phyloP scores from a whole-genome alignment of 768 basidiomycete species.

The Rhodosporidiobolus odoratus region DNA sequence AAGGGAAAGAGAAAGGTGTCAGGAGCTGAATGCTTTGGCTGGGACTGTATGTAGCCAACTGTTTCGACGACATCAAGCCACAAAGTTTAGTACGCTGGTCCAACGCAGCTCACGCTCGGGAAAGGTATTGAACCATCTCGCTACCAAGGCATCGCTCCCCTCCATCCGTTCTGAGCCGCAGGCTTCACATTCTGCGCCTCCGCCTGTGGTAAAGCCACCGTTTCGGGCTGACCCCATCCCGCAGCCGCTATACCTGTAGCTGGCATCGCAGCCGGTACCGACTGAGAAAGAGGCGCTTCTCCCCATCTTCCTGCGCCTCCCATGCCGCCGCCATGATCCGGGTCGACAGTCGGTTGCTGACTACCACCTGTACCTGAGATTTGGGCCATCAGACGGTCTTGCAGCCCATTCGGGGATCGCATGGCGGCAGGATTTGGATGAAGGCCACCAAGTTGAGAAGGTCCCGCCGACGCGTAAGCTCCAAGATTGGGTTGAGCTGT shows the following conservation, averaged over 20 bases:
- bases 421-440: too few relatives aligned
- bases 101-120: too few relatives aligned
- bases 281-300: neutral
- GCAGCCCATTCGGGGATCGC: neutral
- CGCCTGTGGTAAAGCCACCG: too few relatives aligned
- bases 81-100: too few relatives aligned
- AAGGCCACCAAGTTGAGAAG: neutral
- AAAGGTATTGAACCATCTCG: too few relatives aligned
- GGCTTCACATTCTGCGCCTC: too few relatives aligned
- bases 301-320: neutral
- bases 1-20: too few relatives aligned
- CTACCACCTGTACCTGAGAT: neutral
- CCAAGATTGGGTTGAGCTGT: neutral
- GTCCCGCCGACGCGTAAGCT: neutral
- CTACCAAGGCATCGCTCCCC: constrained; percentile 5
- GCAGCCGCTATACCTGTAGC: neutral
- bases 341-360: neutral
- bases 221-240: too few relatives aligned
- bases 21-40: too few relatives aligned
- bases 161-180: constrained; percentile 3
- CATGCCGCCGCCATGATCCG: neutral
- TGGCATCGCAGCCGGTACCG: too few relatives aligned
- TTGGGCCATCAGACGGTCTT: neutral
- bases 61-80: too few relatives aligned
- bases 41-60: too few relatives aligned